These are phyloP conservation scores for Firmiana major DNA, from an alignment of 345 rosid genomes.

Conservation along the genomic window DNA sequence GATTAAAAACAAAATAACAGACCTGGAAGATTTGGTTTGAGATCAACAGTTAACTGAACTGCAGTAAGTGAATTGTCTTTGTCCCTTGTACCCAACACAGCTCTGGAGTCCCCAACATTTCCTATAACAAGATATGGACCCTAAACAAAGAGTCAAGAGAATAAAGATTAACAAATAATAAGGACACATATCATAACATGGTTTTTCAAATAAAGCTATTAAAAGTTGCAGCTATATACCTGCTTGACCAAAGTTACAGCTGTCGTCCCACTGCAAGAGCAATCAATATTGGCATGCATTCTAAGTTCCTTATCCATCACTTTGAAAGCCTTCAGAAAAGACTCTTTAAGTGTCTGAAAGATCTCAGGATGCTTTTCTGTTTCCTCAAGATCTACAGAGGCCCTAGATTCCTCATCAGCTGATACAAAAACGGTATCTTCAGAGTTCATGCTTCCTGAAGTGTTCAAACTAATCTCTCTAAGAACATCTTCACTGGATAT, in stretches of 20 bases:
- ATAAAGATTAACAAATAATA: background rate
- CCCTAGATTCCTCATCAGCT: slow-evolving; percentile 63
- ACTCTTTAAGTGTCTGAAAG: slow-evolving; percentile 63
- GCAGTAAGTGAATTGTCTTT: slow-evolving; percentile 62
- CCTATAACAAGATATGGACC: slow-evolving; percentile 77
- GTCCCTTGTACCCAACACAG: slow-evolving; percentile 77
- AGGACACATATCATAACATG: slow-evolving; percentile 2
- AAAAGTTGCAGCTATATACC: slow-evolving; percentile 36
- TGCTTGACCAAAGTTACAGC: slow-evolving; percentile 94
- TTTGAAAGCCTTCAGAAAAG: slow-evolving; percentile 88
- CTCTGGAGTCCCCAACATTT: slow-evolving; percentile 96
- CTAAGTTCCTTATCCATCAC: slow-evolving; percentile 92
- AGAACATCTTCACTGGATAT: slow-evolving; percentile 48
- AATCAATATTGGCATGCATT: slow-evolving; percentile 64
- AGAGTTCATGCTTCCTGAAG: slow-evolving; percentile 45
- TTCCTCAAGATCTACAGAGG: slow-evolving; percentile 45
- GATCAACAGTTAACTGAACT: slow-evolving; percentile 95
- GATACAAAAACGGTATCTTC: slow-evolving; percentile 56
- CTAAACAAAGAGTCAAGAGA: slow-evolving; percentile 31
- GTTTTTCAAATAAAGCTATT: slow-evolving; percentile 4
- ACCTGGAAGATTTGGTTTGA: slow-evolving; percentile 99
- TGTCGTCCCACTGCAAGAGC: slow-evolving; percentile 97
- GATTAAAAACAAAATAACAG: slow-evolving; percentile 2
- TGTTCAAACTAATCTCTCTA: slow-evolving; percentile 45
- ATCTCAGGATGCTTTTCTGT: slow-evolving; percentile 51